Conservation (phyloP, 2,329 filamentous ascomycete species). For the Amauroascus niger region DNA sequence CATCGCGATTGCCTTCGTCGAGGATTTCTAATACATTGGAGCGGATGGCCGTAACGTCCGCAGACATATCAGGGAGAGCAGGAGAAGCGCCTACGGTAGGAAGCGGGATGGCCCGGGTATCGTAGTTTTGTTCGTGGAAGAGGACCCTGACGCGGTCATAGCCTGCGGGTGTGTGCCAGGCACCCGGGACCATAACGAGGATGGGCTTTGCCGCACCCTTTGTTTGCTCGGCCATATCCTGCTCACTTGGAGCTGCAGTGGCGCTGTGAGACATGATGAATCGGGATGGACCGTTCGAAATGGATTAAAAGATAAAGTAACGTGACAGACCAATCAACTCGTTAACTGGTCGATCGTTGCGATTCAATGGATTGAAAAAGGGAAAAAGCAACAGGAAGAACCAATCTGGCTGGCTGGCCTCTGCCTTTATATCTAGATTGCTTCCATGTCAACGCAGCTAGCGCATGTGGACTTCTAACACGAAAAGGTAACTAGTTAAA, state of each 20-base stretch:
- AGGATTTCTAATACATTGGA: conserved; percentile 23
- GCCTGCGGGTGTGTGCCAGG: conserved; percentile 27
- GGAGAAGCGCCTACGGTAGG: conserved; percentile 10
- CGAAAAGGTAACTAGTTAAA: no score
- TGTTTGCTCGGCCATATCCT: not conserved
- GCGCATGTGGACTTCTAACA: no score
- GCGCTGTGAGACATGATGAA: not conserved
- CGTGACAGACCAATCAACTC: no score
- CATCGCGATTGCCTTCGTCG: conserved; percentile 17
- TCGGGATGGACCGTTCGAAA: not conserved
- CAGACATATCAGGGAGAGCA: not conserved
- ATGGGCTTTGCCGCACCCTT: not conserved
- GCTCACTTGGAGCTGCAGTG: not conserved
- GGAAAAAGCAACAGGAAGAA: no score
- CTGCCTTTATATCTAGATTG: no score
- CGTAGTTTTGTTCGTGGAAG: conserved; percentile 26
- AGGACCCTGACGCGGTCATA: conserved; percentile 21
- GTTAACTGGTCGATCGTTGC: no score
- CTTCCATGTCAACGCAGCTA: no score
- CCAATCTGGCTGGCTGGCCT: no score
- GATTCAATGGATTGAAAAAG: no score
- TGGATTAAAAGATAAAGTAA: not conserved
- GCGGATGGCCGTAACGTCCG: conserved; percentile 24
- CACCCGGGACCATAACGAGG: conserved; percentile 30
- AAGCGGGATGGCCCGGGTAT: conserved; percentile 1